Percentiles rank a stretch among this genome's conserved stretches.
phyloP scores from a whole-genome alignment of 164 flowering plant genomes.

The Macadamia integrifolia region DNA sequence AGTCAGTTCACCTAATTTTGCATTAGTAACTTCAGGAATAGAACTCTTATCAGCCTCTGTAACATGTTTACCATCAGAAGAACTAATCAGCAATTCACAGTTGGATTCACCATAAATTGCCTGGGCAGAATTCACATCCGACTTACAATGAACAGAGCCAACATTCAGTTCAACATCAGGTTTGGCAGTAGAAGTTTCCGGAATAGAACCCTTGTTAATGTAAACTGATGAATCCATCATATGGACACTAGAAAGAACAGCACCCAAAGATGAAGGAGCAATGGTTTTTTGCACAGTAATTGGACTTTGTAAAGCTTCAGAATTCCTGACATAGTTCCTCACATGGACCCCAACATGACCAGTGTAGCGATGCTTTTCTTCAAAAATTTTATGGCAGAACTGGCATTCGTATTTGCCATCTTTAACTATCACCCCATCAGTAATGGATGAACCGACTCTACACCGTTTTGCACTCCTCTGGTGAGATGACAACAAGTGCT shows the following conservation, averaged over 20 bases:
- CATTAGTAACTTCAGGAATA: not conserved
- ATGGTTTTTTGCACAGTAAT: constrained; percentile 17
- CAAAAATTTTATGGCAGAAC: constrained; percentile 68
- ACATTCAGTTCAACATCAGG: constrained; percentile 4
- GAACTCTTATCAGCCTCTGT: not conserved
- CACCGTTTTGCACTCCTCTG: constrained; percentile 53
- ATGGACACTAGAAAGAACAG: constrained; percentile 23
- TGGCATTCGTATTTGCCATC: constrained; percentile 79
- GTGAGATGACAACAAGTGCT: constrained; percentile 63
- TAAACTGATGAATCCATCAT: constrained; percentile 45
- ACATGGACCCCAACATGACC: constrained; percentile 81
- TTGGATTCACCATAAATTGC: not conserved
- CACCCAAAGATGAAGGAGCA: constrained; percentile 26
- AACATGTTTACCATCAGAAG: constrained; percentile 12
- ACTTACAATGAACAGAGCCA: constrained; percentile 8
- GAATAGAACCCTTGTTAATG: constrained; percentile 39
- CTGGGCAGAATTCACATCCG: not conserved
- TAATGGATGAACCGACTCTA: constrained; percentile 53
- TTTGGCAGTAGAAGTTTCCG: constrained; percentile 20
- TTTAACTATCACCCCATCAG: constrained; percentile 64
- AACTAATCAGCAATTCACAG: constrained; percentile 5
- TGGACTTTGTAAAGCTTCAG: constrained; percentile 34
- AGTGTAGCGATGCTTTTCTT: constrained; percentile 60
- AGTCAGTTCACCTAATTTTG: not conserved
- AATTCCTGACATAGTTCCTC: constrained; percentile 40